phyloP scores from a whole-genome alignment of 345 rosid genomes.

The Populus tremula region DNA sequence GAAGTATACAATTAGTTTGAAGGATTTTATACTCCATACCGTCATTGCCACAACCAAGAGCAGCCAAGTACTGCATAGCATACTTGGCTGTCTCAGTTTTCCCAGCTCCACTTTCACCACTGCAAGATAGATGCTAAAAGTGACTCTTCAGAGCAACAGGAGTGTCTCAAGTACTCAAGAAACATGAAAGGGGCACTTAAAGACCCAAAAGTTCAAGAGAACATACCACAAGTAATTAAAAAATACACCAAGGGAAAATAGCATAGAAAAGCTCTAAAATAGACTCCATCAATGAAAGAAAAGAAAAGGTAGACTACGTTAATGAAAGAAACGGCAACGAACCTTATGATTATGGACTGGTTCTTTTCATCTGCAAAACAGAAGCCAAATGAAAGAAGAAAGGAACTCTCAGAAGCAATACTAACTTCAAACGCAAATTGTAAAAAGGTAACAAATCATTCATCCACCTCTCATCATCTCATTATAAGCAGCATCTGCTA shows the following conservation, averaged over 20 bases:
- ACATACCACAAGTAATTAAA: not conserved
- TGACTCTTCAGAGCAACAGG: not conserved
- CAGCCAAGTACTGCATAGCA: constrained; percentile 86
- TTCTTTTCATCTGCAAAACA: constrained; percentile 66
- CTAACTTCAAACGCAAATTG: constrained; percentile 15
- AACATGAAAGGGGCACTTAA: not conserved
- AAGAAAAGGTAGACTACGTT: not conserved
- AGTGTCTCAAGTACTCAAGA: constrained; percentile 6
- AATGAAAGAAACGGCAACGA: constrained; percentile 17
- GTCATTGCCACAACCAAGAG: constrained; percentile 74
- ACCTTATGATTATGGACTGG: constrained; percentile 97
- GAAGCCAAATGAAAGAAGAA: constrained; percentile 14
- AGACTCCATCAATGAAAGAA: not conserved
- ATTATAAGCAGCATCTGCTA: constrained; percentile 75
- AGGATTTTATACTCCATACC: constrained; percentile 70
- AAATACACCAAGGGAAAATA: not conserved
- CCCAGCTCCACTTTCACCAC: constrained; percentile 99
- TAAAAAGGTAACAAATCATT: constrained; percentile 11
- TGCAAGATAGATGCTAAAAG: constrained; percentile 31
- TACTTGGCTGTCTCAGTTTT: constrained; percentile 96
- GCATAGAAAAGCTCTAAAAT: not conserved
- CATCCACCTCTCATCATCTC: constrained; percentile 91
- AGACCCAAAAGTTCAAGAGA: constrained; percentile 6
- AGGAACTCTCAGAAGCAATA: constrained; percentile 11
- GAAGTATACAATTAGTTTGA: constrained; percentile 68